These are phyloP conservation scores for Phaeotremella fagi DNA, from an alignment of 768 basidiomycete species.

Conservation along the genomic window DNA sequence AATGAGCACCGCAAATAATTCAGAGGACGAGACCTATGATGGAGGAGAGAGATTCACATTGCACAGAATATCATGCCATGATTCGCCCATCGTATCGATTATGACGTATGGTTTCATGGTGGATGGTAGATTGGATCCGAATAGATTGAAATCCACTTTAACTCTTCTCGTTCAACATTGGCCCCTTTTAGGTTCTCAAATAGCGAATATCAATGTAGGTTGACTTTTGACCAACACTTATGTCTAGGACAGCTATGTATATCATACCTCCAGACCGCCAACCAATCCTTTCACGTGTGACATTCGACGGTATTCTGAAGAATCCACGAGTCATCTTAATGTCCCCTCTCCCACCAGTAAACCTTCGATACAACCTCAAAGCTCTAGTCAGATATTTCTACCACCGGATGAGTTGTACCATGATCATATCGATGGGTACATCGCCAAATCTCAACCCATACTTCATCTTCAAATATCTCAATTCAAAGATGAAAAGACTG, in stretches of 20 bases:
- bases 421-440: not conserved
- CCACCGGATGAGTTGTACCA: not conserved
- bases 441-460: not conserved
- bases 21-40: too few relatives aligned
- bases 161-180: not conserved
- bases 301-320: not conserved
- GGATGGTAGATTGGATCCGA: not conserved
- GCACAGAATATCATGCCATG: slow-evolving; percentile 3
- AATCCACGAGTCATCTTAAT: not conserved
- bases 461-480: slow-evolving; percentile 2
- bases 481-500: not conserved
- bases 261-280: not conserved
- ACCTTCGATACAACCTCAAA: not conserved
- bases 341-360: not conserved
- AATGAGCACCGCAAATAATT: too few relatives aligned
- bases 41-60: not conserved
- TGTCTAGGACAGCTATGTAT: not conserved
- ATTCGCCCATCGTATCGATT: not conserved
- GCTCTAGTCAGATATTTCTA: not conserved
- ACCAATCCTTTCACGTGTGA: not conserved
- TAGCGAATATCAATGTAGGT: not conserved
- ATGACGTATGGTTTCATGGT: slow-evolving; percentile 3
- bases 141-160: not conserved
- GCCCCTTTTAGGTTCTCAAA: slow-evolving; percentile 1
- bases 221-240: not conserved